These are phyloP conservation scores for Verticillium alfalfae DNA, from an alignment of 2,329 filamentous ascomycete species.

Conservation along the genomic window DNA sequence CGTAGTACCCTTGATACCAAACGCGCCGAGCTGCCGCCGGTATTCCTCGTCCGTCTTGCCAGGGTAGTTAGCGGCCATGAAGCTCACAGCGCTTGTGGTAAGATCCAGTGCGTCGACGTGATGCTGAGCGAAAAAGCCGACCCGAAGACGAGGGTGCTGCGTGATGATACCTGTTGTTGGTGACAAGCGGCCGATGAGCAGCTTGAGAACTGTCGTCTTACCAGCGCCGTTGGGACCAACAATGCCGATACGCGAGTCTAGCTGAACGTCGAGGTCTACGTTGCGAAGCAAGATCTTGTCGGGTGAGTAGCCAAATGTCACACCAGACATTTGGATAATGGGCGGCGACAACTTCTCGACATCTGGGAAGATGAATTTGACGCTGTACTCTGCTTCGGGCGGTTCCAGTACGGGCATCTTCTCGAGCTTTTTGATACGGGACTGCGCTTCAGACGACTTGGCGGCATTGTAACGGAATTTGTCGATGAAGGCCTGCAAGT, in stretches of 20 bases:
- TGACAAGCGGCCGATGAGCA: constrained; percentile 82
- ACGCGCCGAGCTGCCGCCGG: constrained; percentile 86
- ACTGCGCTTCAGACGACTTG: constrained; percentile 97
- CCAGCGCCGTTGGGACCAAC: constrained; percentile 98
- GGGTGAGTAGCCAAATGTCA: constrained; percentile 80
- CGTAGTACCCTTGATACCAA: constrained; percentile 87
- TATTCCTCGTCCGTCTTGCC: constrained; percentile 96
- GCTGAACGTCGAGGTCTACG: constrained; percentile 92
- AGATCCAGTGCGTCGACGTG: constrained; percentile 95
- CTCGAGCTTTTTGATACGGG: constrained; percentile 97
- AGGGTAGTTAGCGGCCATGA: constrained; percentile 91
- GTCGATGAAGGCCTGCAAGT: constrained; percentile 97
- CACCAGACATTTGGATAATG: constrained; percentile 94
- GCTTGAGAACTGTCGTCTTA: constrained; percentile 96
- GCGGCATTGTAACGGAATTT: constrained; percentile 99
- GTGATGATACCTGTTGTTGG: constrained; percentile 78
- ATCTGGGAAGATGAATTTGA: constrained; percentile 95
- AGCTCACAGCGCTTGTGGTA: constrained; percentile 81
- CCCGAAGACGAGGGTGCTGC: constrained; percentile 77
- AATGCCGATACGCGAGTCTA: constrained; percentile 97
- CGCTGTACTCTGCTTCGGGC: constrained; percentile 89
- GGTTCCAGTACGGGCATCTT: constrained; percentile 89
- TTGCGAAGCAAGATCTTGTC: constrained; percentile 77
- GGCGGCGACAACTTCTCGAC: constrained; percentile 97
- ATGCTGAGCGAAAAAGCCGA: constrained; percentile 98